These are phyloP conservation scores for Misopates orontium DNA, from an alignment of 257 asterid species.

Conservation along the genomic window DNA sequence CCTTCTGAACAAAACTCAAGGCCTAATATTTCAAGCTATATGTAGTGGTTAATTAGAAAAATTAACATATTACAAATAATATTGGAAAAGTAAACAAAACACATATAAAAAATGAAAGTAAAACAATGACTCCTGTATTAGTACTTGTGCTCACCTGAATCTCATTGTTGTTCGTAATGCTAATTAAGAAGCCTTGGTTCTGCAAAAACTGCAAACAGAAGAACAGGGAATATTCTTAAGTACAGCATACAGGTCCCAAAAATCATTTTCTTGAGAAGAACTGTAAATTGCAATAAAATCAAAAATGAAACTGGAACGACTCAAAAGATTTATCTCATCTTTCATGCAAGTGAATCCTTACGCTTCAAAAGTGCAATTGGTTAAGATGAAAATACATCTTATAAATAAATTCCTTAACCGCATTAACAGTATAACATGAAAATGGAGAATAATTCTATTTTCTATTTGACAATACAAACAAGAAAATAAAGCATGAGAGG, in stretches of 20 bases:
- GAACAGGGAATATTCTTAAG: constrained; percentile 26
- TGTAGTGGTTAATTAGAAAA: not conserved
- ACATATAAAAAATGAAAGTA: not conserved
- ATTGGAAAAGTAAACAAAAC: not conserved
- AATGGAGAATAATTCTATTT: too few species aligned
- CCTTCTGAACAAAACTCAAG: constrained; percentile 1
- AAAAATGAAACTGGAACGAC: constrained; percentile 13
- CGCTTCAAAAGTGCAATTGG: not conserved
- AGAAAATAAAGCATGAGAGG: not conserved
- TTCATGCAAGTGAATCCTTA: not conserved
- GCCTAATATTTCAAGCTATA: not conserved
- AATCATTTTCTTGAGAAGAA: constrained; percentile 12
- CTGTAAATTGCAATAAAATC: constrained; percentile 21
- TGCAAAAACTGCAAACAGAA: constrained; percentile 72
- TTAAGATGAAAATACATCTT: constrained; percentile 14
- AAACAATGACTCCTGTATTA: not conserved
- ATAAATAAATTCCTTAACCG: not conserved
- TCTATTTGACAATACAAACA: not conserved
- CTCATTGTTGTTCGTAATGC: constrained; percentile 74
- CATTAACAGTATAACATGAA: too few species aligned
- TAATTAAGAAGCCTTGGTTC: constrained; percentile 75
- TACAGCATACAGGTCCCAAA: not conserved
- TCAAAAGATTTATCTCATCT: not conserved
- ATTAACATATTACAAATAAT: not conserved
- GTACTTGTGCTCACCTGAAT: constrained; percentile 59